Percentiles rank a stretch among this genome's conserved stretches.
These are phyloP conservation scores for Aegilops speltoides DNA, from an alignment of 176 grass and related monocot genomes.

Conservation along the genomic window DNA sequence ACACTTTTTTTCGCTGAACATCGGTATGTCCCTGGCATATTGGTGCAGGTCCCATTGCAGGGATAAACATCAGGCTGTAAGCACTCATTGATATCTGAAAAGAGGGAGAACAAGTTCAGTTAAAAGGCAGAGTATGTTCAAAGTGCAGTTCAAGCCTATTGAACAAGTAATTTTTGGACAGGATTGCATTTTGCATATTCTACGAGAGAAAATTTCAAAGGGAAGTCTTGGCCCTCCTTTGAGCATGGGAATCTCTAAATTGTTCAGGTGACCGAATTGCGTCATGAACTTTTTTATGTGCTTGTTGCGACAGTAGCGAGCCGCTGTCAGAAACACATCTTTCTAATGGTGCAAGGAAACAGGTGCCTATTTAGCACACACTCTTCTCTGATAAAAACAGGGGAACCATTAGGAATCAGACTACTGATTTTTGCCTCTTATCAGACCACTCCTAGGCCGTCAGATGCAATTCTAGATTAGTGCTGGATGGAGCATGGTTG, in stretches of 20 bases:
- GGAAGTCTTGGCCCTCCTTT: background rate
- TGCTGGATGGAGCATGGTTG: too few relatives aligned
- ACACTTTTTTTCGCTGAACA: too few relatives aligned
- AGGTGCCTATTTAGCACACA: too few relatives aligned
- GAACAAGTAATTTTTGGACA: background rate
- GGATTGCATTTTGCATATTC: background rate
- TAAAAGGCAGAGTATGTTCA: background rate
- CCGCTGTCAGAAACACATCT: background rate
- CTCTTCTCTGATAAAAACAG: too few relatives aligned
- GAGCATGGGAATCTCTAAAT: background rate
- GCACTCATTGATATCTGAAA: too few relatives aligned
- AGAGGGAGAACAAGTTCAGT: background rate
- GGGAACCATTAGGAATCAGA: too few relatives aligned
- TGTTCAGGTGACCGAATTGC: background rate
- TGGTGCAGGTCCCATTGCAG: too few relatives aligned
- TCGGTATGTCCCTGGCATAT: too few relatives aligned
- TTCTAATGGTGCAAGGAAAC: background rate
- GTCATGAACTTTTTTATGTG: background rate
- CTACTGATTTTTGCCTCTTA: too few relatives aligned
- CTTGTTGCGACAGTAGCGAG: background rate
- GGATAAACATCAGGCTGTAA: too few relatives aligned
- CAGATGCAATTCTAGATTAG: too few relatives aligned
- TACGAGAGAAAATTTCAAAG: background rate
- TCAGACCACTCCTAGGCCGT: too few relatives aligned
- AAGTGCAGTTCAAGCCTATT: background rate